Evolutionary conservation across 306 rosid genomes (phyloP).

Genomic region (Datisca glomerata): DNA sequence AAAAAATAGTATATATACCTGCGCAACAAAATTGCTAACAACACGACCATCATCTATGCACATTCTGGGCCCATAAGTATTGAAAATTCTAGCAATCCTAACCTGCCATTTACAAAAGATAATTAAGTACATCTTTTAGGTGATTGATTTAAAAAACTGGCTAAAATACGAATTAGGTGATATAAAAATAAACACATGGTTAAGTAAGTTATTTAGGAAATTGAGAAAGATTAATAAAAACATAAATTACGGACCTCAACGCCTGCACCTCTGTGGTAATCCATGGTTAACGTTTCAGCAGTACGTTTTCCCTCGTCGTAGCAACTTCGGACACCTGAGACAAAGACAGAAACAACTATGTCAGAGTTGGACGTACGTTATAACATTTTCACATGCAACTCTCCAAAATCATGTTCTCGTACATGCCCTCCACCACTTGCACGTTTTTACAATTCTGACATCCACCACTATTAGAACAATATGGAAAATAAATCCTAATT

Average conservation of each 20-base stretch:
- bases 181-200: background rate
- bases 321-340: constrained; percentile 97
- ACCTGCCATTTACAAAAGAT: constrained; percentile 51
- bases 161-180: no score
- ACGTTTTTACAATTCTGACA: no score
- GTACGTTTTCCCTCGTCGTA: constrained; percentile 99
- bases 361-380: no score
- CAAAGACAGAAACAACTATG: no score
- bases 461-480: no score
- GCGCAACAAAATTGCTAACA: constrained; percentile 96
- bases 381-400: no score
- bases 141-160: no score
- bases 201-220: background rate
- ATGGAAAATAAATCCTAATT: no score
- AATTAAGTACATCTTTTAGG: no score
- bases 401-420: no score
- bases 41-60: constrained; percentile 99
- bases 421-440: background rate
- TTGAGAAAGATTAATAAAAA: background rate
- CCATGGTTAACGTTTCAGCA: constrained; percentile 98
- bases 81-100: constrained; percentile 94
- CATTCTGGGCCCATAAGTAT: constrained; percentile 98
- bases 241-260: constrained; percentile 43
- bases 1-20: constrained; percentile 24
- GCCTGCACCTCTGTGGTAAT: constrained; percentile 86